Conservation (phyloP, 306 rosid genomes). For the Pterocarpus macrocarpus region DNA sequence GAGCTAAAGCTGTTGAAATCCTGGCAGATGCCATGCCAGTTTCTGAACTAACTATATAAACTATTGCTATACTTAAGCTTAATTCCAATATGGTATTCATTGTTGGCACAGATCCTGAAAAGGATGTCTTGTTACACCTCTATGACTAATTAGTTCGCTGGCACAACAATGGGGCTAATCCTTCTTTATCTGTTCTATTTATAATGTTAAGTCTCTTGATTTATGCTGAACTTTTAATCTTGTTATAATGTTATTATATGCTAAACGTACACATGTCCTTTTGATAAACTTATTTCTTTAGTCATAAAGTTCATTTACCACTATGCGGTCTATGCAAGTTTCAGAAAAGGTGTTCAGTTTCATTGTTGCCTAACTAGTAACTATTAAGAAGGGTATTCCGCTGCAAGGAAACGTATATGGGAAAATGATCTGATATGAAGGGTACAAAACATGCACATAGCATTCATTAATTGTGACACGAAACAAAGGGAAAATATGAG, state of each 20-base stretch:
- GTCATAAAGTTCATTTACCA: conserved; percentile 34
- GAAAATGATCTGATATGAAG: too few relatives aligned
- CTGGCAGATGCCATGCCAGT: conserved; percentile 28
- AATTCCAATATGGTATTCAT: conserved; percentile 46
- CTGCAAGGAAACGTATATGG: too few relatives aligned
- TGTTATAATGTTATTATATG: not conserved
- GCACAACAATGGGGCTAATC: not conserved
- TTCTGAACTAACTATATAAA: conserved; percentile 33
- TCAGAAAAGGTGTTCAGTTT: conserved; percentile 27
- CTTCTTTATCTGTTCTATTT: conserved; percentile 27
- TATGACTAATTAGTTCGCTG: conserved; percentile 3
- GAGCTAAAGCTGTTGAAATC: conserved; percentile 13
- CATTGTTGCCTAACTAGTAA: not conserved
- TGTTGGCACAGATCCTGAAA: conserved; percentile 20
- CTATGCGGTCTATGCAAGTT: not conserved
- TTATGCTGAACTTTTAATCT: conserved; percentile 19
- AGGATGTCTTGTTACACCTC: conserved; percentile 8
- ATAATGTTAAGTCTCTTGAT: conserved; percentile 37
- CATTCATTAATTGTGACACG: not conserved
- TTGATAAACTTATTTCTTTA: conserved; percentile 1
- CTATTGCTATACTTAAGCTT: conserved; percentile 33
- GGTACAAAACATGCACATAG: too few relatives aligned
- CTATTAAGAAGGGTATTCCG: too few relatives aligned
- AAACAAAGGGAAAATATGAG: too few relatives aligned
- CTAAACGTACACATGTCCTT: conserved; percentile 29